A percentile compares a stretch with the other conserved stretches of the same genome.
phyloP scores from a whole-genome alignment of 352 stramenopile species.

The Globisporangium viniferum region DNA sequence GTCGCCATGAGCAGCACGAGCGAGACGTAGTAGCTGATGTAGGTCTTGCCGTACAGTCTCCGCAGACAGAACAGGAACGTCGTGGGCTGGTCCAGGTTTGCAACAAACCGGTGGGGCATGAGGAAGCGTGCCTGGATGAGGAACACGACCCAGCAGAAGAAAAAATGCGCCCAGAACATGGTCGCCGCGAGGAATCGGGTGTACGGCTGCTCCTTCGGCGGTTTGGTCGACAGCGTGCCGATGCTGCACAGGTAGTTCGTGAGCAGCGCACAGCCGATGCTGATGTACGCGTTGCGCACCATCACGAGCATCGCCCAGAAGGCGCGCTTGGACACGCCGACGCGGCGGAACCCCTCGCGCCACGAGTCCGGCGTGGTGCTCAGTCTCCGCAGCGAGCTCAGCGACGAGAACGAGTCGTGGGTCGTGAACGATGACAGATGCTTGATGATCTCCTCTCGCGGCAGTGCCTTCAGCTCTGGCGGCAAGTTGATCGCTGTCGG shows the following conservation, averaged over 20 bases:
- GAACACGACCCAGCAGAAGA: background rate
- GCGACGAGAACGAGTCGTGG: constrained; percentile 5
- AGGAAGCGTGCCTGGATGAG: constrained; percentile 4
- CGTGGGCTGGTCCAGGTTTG: background rate
- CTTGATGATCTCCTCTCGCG: background rate
- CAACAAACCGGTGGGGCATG: background rate
- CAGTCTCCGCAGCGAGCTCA: background rate
- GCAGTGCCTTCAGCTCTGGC: background rate
- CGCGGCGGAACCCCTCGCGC: constrained; percentile 1
- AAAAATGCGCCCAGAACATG: background rate
- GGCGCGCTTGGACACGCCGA: constrained; percentile 1
- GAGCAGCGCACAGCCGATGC: background rate
- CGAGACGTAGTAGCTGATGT: background rate
- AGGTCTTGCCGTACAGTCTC: background rate
- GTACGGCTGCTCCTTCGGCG: background rate
- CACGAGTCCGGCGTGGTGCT: background rate
- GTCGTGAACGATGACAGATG: background rate
- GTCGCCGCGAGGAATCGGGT: background rate
- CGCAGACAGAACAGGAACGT: constrained; percentile 1
- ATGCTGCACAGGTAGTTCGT: background rate
- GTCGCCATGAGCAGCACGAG: background rate
- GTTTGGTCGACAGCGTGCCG: background rate
- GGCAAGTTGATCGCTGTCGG: too few species aligned
- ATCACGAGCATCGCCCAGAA: background rate
- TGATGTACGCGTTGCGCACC: background rate